phyloP scores from a whole-genome alignment of 805 yeast genomes.

The Cyberlindnera sargentensis region DNA sequence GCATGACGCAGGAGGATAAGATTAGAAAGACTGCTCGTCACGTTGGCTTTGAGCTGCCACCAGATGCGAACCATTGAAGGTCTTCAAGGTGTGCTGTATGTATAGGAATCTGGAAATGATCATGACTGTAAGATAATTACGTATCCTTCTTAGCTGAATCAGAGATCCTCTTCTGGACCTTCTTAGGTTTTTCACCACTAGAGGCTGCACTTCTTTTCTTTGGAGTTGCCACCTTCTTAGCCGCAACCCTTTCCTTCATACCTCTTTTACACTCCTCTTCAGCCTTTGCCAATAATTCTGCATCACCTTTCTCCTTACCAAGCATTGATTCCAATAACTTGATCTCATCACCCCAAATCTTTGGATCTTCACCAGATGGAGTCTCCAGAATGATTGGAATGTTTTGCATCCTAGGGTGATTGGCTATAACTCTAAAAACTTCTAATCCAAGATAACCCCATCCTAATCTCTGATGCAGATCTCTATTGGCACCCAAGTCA shows the following conservation, averaged over 20 bases:
- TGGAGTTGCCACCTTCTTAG: slow-evolving; percentile 39
- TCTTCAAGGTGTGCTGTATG: background rate
- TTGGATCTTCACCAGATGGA: slow-evolving; percentile 63
- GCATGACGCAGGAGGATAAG: slow-evolving; percentile 70
- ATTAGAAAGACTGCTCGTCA: slow-evolving; percentile 74
- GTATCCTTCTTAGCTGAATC: background rate
- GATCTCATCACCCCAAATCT: slow-evolving; percentile 72
- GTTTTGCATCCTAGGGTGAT: slow-evolving; percentile 49
- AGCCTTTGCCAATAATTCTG: slow-evolving; percentile 44
- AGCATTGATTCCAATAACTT: slow-evolving; percentile 76
- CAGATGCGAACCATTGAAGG: slow-evolving; percentile 1
- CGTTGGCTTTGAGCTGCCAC: slow-evolving; percentile 77
- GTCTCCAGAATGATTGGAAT: slow-evolving; percentile 87
- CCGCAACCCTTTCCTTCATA: slow-evolving; percentile 60
- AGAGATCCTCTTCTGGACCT: background rate
- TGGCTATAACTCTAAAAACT: slow-evolving; percentile 70
- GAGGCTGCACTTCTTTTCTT: slow-evolving; percentile 6
- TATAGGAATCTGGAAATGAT: background rate
- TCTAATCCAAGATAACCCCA: slow-evolving; percentile 86
- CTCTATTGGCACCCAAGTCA: slow-evolving; percentile 84
- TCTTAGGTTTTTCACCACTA: background rate
- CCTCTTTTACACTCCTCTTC: slow-evolving; percentile 53
- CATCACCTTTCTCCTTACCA: slow-evolving; percentile 46
- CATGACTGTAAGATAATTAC: background rate
- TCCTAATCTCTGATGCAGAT: slow-evolving; percentile 86